Base-by-base conservation (phyloP, 768 basidiomycete genomes). In the Kwoniella mangroviensis region DNA sequence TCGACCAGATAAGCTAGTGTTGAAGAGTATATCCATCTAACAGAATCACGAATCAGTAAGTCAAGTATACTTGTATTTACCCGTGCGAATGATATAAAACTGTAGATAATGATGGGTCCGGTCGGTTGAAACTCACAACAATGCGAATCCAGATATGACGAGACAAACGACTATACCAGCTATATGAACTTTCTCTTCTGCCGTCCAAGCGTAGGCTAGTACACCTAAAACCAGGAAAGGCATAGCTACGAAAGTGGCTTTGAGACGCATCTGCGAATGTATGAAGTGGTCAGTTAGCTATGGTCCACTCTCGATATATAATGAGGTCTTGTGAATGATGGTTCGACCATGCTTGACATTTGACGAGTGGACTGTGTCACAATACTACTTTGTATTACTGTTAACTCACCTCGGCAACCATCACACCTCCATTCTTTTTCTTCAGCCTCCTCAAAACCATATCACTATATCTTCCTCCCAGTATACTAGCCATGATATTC, bases 1-100 rank as follows among this genome's bases (percentile, higher is more conserved):
- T 97, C 93, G 17, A 94, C 92, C 42, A 94, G 86, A 75, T 94
- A 95, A 0, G 93, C 90, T 40, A 95, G 83, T 0, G 91, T 90
- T 60, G 88, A 88, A 17, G 88, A 83, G 78, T 91, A 90, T 58
- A 89, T 88, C 83, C 86, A 86, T 74, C 87, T 88, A 69, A 2
- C 34, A 67, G 24, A 17, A 24, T 12, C 34, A 28, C 7, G 10
- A 17, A 5, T 57, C 21, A 19, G 51, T 73, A 34, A 34, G 34
- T 34, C 72, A 34, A 34, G 34, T 34, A 34, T 34, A 34, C 34
- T 34, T 34, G 34, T 0, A 34, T 7, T 34, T 5, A 34, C 34
- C 34, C 34, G 34, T 34, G 9, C 34, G 34, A 34, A 34, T 34
- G 9, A 5, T 34, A 34, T 7, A 34, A 34, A 34, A 7, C 1